Conservation (phyloP, 192 early-diverging fungal species). For the Spizellomyces sp. region DNA sequence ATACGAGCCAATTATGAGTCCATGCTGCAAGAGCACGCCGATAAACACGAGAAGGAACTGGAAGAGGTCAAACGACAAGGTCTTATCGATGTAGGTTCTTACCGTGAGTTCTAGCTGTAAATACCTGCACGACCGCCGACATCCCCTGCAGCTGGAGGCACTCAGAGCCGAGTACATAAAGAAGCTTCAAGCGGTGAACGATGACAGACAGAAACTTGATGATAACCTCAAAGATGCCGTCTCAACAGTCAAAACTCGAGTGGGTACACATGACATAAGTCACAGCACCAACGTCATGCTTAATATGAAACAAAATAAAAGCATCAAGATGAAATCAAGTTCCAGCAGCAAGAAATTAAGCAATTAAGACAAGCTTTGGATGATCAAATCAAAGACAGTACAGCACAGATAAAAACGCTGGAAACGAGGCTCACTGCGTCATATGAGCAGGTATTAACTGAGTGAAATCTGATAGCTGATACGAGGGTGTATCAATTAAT, state of each 20-base stretch:
- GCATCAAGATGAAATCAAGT: conserved; percentile 34
- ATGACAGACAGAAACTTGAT: conserved; percentile 14
- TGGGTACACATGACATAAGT: neutral
- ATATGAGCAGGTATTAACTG: neutral
- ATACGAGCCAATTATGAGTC: neutral
- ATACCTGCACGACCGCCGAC: too few relatives aligned
- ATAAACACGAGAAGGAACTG: conserved; percentile 1
- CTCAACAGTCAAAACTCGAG: neutral
- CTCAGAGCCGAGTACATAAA: conserved; percentile 8
- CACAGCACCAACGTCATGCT: conserved; percentile 24
- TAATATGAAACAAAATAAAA: conserved; percentile 35
- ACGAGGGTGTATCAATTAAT: neutral
- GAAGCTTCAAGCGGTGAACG: conserved; percentile 18
- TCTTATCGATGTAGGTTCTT: too few relatives aligned
- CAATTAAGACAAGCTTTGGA: conserved; percentile 33
- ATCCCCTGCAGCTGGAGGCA: conserved; percentile 17
- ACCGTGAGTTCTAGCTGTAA: too few relatives aligned
- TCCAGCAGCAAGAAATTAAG: conserved; percentile 28
- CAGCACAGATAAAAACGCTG: conserved; percentile 46
- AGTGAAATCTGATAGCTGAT: too few relatives aligned
- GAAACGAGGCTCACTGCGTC: conserved; percentile 26
- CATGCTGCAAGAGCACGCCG: conserved; percentile 3
- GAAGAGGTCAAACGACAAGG: neutral
- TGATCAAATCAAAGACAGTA: conserved; percentile 59
- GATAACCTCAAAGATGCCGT: conserved; percentile 9